Evolutionary conservation across 177 flowering plant genomes (phyloP).

Genomic region (Telopea speciosissima): DNA sequence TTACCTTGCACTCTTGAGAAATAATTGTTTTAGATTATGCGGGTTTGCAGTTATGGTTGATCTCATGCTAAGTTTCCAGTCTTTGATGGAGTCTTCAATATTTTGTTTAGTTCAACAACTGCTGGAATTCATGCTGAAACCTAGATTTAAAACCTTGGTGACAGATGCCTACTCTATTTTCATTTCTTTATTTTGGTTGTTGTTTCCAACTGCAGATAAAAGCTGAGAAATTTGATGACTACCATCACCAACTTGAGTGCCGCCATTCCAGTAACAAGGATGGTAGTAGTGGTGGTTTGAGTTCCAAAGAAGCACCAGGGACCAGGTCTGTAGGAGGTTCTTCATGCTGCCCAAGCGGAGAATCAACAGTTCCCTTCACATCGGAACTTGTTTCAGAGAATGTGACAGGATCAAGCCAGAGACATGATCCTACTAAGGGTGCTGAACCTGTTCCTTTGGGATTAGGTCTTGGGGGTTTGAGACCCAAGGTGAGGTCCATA

Average conservation of each 20-base stretch:
- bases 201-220: neutral
- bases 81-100: too few relatives aligned
- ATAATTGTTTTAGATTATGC: too few relatives aligned
- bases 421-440: constrained; percentile 20
- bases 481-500: constrained; percentile 49
- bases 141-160: neutral
- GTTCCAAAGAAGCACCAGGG: constrained; percentile 20
- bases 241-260: constrained; percentile 21
- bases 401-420: constrained; percentile 21
- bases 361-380: constrained; percentile 7
- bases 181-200: neutral
- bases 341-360: constrained; percentile 20
- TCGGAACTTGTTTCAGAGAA: constrained; percentile 17
- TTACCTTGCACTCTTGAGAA: neutral
- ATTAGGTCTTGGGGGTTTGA: constrained; percentile 76
- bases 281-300: constrained; percentile 9
- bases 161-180: neutral
- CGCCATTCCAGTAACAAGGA: constrained; percentile 13
- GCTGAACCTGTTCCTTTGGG: constrained; percentile 65
- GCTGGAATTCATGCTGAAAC: neutral
- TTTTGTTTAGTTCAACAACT: neutral
- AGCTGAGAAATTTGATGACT: neutral
- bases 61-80: neutral
- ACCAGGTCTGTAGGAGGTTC: constrained; percentile 15
- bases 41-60: neutral